Conservation (phyloP, 2,329 filamentous ascomycete genomes). For the Didymella sp. region DNA sequence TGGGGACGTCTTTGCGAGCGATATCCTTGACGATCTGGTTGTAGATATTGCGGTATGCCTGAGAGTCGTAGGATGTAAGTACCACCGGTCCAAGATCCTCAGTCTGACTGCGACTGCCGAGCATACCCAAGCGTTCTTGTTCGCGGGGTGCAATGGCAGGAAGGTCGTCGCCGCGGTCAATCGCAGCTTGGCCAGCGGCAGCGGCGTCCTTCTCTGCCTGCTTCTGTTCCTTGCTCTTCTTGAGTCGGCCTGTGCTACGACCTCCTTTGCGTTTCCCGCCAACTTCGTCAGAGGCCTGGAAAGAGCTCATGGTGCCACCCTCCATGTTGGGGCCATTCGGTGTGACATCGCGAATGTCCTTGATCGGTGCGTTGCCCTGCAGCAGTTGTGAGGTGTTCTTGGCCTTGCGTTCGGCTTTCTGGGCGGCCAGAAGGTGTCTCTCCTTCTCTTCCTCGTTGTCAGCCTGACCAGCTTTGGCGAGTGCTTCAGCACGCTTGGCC, state of each 20-base stretch:
- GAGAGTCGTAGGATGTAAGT: slow-evolving; percentile 73
- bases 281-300: slow-evolving; percentile 69
- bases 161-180: slow-evolving; percentile 79
- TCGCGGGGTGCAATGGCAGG: slow-evolving; percentile 67
- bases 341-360: slow-evolving; percentile 76
- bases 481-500: slow-evolving; percentile 80
- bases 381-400: slow-evolving; percentile 87
- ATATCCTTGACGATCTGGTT: slow-evolving; percentile 97
- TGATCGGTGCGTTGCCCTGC: slow-evolving; percentile 75
- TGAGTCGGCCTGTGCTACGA: slow-evolving; percentile 68
- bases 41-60: slow-evolving; percentile 95
- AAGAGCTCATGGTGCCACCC: slow-evolving; percentile 84
- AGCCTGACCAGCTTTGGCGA: slow-evolving; percentile 78
- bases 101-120: slow-evolving; percentile 54
- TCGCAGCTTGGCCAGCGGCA: slow-evolving; percentile 83
- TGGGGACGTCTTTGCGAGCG: slow-evolving; percentile 89
- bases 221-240: slow-evolving; percentile 84
- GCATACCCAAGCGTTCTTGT: slow-evolving; percentile 58
- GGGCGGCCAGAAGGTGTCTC: slow-evolving; percentile 82
- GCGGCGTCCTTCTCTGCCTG: slow-evolving; percentile 76
- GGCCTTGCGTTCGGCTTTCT: slow-evolving; percentile 90
- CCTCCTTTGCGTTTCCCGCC: slow-evolving; percentile 62
- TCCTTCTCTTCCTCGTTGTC: slow-evolving; percentile 82
- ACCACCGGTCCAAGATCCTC: slow-evolving; percentile 55
- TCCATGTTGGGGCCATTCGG: slow-evolving; percentile 81